Percentiles rank a stretch among this genome's conserved stretches.
phyloP scores from a whole-genome alignment of 345 rosid species.

The Reutealis trisperma region DNA sequence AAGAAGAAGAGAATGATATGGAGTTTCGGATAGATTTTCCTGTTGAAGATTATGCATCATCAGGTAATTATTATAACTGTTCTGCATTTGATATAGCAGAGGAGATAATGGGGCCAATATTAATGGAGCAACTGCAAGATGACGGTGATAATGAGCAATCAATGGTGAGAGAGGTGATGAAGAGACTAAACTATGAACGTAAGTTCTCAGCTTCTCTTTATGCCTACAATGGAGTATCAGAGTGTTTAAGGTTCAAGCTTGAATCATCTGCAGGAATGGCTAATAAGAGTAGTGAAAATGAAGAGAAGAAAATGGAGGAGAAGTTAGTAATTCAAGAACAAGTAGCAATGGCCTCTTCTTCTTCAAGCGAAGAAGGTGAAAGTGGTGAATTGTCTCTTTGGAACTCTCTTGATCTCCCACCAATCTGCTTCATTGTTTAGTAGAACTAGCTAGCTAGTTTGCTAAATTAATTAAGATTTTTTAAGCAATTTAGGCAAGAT shows the following conservation, averaged over 20 bases:
- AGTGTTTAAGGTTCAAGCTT: constrained; percentile 31
- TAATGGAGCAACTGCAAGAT: constrained; percentile 11
- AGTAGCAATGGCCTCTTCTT: constrained; percentile 16
- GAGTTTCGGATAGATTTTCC: constrained; percentile 25
- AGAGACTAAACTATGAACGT: constrained; percentile 35
- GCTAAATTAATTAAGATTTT: background rate
- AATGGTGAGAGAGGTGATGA: constrained; percentile 31
- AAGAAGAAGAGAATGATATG: constrained; percentile 20
- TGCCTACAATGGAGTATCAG: constrained; percentile 47
- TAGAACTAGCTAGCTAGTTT: background rate
- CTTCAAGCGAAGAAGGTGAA: constrained; percentile 7
- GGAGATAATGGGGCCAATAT: constrained; percentile 38
- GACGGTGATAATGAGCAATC: constrained; percentile 15
- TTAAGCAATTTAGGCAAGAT: no score
- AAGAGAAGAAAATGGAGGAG: constrained; percentile 6
- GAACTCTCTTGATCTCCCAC: constrained; percentile 42
- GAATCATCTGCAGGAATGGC: constrained; percentile 9
- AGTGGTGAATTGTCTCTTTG: constrained; percentile 26
- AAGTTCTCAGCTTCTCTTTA: constrained; percentile 52
- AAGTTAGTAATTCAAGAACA: constrained; percentile 3
- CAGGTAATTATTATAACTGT: background rate
- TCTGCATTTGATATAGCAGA: constrained; percentile 46
- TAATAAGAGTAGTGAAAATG: background rate
- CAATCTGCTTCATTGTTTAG: constrained; percentile 24
- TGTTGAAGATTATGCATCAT: constrained; percentile 19